Percentiles rank a stretch among this genome's conserved stretches.
These are phyloP conservation scores for Diplodia seriata DNA, from an alignment of 2,329 filamentous ascomycete genomes.

Conservation along the genomic window DNA sequence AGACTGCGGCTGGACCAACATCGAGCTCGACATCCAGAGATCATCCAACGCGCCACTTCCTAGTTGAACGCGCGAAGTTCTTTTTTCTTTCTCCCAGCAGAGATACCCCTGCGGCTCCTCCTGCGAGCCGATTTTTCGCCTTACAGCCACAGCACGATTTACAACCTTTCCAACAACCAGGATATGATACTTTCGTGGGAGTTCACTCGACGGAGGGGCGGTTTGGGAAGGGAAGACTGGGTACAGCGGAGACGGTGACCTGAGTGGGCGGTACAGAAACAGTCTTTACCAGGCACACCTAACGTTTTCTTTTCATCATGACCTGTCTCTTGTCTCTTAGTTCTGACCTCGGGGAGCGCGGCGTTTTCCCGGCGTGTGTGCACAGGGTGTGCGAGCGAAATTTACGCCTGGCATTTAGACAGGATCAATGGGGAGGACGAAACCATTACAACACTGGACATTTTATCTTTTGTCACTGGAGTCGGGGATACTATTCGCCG, in stretches of 20 bases:
- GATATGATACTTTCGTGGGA: not conserved
- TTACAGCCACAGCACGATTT: not conserved
- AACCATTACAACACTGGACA: not conserved
- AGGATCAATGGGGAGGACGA: not conserved
- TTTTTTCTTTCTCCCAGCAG: constrained; percentile 18
- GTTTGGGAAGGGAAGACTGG: not conserved
- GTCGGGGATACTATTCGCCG: not conserved
- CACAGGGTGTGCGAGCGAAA: not conserved
- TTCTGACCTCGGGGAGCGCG: not conserved
- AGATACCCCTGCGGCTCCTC: constrained; percentile 22
- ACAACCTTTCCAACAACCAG: constrained; percentile 39
- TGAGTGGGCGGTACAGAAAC: not conserved
- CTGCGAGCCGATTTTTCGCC: not conserved
- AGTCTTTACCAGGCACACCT: not conserved
- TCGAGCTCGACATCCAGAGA: constrained; percentile 6
- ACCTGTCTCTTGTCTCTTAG: not conserved
- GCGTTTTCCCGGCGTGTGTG: constrained; percentile 5
- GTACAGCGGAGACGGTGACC: not conserved
- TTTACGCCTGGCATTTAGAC: constrained; percentile 12
- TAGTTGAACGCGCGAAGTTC: not conserved
- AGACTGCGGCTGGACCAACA: not conserved
- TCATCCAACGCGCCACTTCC: not conserved
- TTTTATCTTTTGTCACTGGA: not conserved
- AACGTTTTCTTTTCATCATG: not conserved
- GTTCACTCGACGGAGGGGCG: not conserved